Conservation (phyloP, 495 filamentous ascomycete species). For the Massariosphaeria phaeospora region DNA sequence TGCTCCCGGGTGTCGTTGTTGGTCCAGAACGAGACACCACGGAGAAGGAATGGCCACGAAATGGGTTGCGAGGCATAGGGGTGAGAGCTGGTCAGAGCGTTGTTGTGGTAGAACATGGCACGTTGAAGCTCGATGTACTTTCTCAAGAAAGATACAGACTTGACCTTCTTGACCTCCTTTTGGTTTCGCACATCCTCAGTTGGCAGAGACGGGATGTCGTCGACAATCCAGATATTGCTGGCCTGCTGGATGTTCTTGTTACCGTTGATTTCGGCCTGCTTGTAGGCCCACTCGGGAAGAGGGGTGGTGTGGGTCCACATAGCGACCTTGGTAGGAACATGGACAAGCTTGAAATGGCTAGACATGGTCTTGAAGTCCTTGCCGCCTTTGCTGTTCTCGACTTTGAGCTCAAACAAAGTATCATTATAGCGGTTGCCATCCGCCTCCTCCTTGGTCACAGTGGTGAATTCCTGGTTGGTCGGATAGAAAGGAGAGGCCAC, state of each 20-base stretch:
- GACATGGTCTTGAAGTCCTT: constrained; percentile 86
- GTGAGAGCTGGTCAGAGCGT: constrained; percentile 91
- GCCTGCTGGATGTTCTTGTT: constrained; percentile 91
- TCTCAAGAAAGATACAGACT: constrained; percentile 76
- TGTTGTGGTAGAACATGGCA: constrained; percentile 99
- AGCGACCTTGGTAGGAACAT: constrained; percentile 87
- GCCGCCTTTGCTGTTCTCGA: constrained; percentile 77
- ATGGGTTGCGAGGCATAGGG: constrained; percentile 93
- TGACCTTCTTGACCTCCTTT: constrained; percentile 70
- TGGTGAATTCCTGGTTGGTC: constrained; percentile 98
- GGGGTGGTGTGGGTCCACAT: constrained; percentile 97
- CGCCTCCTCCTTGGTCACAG: constrained; percentile 65
- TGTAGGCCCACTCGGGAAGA: constrained; percentile 92
- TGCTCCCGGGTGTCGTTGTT: constrained; percentile 93
- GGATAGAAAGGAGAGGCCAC: constrained; percentile 96
- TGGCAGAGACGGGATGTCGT: constrained; percentile 77
- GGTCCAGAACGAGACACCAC: constrained; percentile 99
- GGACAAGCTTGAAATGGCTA: constrained; percentile 89
- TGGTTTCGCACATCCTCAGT: constrained; percentile 61
- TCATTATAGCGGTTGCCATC: constrained; percentile 78
- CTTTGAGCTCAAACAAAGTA: constrained; percentile 85
- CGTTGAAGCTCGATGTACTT: constrained; percentile 97
- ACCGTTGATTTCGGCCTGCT: constrained; percentile 97
- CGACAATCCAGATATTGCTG: constrained; percentile 92
- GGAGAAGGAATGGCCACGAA: constrained; percentile 94